Conservation (phyloP, 169 alveolate genomes). For the Plasmodium gallinaceum region DNA sequence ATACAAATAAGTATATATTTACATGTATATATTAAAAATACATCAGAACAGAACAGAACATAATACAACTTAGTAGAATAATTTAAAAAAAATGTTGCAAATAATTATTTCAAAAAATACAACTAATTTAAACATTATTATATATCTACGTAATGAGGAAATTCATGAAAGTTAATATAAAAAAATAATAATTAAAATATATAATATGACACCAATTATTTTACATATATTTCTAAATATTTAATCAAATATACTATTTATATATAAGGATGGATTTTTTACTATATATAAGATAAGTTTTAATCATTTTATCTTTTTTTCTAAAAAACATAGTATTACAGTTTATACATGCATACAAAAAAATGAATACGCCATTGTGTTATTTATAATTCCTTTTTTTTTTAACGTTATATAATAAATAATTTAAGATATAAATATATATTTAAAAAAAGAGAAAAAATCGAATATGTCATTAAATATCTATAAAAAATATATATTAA, state of each 20-base stretch:
- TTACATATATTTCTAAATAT: not conserved
- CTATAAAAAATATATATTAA: not conserved
- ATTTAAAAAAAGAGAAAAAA: constrained; percentile 14
- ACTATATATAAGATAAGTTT: not conserved
- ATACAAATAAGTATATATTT: not conserved
- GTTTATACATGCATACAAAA: constrained; percentile 9
- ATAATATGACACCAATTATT: constrained; percentile 6
- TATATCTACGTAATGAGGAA: not conserved
- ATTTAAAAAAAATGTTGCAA: constrained; percentile 14
- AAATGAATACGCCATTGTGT: constrained; percentile 39
- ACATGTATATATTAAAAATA: constrained; percentile 5
- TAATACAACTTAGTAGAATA: not conserved
- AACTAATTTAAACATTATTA: not conserved
- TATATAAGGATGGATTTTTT: not conserved
- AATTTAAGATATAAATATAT: constrained; percentile 3
- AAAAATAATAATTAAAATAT: constrained; percentile 7
- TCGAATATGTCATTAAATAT: not conserved
- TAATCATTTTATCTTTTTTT: constrained; percentile 5
- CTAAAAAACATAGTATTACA: not conserved
- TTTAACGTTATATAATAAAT: not conserved
- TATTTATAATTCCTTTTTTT: constrained; percentile 6
- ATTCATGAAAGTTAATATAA: not conserved
- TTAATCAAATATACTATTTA: not conserved
- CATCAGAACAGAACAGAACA: constrained; percentile 14
- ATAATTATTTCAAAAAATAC: not conserved